Percentiles rank a stretch among this genome's conserved stretches.
Conservation (phyloP, 192 early-diverging fungal genomes). For the Backusella parvicylindrica region DNA sequence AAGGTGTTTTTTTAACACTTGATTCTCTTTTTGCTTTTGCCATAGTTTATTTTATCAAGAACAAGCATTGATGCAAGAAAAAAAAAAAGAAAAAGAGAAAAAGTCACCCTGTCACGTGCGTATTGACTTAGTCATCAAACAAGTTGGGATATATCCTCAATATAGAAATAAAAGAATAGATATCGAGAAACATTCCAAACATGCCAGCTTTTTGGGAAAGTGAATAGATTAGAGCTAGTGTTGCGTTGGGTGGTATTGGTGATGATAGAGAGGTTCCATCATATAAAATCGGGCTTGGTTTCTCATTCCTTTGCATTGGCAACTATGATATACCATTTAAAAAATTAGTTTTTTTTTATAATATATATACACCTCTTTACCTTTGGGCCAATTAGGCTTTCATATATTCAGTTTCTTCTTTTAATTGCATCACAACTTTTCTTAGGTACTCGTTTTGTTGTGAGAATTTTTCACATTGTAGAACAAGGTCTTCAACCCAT, state of each 20-base stretch:
- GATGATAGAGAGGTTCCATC: background rate
- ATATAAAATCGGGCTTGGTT: background rate
- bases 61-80: too few species aligned
- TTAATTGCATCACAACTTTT: background rate
- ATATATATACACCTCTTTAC: background rate
- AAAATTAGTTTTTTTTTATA: background rate
- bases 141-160: too few species aligned
- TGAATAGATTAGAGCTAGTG: background rate
- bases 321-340: background rate
- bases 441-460: background rate
- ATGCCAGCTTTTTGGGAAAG: background rate
- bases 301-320: background rate
- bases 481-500: background rate
- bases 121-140: too few species aligned
- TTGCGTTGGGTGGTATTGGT: background rate
- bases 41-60: background rate
- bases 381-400: background rate
- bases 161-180: too few species aligned
- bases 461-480: background rate
- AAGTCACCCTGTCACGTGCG: background rate
- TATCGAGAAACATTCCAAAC: background rate
- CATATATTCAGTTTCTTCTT: background rate
- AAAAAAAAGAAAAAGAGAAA: background rate
- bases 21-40: conserved; percentile 8
- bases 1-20: background rate